A percentile compares a stretch with the other conserved stretches of the same genome.
Evolutionary conservation across 2,329 filamentous ascomycete genomes (phyloP).

Genomic region (Elsinoe arachidis): DNA sequence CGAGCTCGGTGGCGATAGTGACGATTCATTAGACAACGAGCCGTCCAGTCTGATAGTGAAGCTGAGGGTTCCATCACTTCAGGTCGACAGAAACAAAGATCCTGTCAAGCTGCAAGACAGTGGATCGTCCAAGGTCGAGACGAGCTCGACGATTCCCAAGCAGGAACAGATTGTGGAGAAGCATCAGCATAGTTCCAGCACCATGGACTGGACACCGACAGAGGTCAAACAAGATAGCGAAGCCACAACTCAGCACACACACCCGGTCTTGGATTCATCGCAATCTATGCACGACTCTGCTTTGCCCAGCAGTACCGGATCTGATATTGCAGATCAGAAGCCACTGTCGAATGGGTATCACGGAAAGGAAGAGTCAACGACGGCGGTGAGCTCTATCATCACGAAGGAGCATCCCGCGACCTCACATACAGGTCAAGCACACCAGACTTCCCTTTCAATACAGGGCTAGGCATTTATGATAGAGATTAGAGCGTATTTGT

Average conservation of each 20-base stretch:
- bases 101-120: neutral
- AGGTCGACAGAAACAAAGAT: neutral
- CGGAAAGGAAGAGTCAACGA: neutral
- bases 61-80: conserved; percentile 34
- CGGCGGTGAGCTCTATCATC: neutral
- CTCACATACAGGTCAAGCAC: neutral
- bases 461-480: neutral
- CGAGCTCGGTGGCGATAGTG: conserved; percentile 38
- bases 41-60: conserved; percentile 64
- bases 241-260: neutral
- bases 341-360: neutral
- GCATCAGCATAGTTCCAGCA: neutral
- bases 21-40: conserved; percentile 24
- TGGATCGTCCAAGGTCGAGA: neutral
- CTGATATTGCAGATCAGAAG: neutral
- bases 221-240: neutral
- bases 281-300: neutral
- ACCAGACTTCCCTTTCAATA: neutral
- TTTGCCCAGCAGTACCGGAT: neutral
- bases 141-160: neutral
- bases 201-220: conserved; percentile 1
- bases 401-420: neutral
- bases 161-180: neutral
- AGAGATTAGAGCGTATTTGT: neutral
- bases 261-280: neutral